A percentile compares a stretch with the other conserved stretches of the same genome.
Conservation (phyloP, 2,329 filamentous ascomycete species). For the Fusarium austroafricanum region DNA sequence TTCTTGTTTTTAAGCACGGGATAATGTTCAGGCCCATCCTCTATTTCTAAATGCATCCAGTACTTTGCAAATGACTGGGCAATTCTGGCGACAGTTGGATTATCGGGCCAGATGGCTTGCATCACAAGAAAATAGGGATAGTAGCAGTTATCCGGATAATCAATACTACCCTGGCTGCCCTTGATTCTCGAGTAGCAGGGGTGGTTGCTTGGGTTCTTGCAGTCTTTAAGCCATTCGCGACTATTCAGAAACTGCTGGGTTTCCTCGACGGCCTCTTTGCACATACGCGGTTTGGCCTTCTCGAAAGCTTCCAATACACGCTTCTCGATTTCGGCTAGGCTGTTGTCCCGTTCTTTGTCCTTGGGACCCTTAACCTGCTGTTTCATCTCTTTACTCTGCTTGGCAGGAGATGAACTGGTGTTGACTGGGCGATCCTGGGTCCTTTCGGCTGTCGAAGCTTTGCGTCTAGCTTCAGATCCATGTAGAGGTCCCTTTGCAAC, state of each 20-base stretch:
- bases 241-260: background rate
- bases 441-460: too few species aligned
- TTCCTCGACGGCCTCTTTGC: background rate
- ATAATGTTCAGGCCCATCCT: background rate
- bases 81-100: background rate
- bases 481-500: too few species aligned
- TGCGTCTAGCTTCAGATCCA: too few species aligned
- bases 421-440: too few species aligned
- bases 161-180: background rate
- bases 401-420: too few species aligned
- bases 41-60: too few species aligned
- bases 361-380: background rate
- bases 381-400: background rate
- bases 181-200: background rate
- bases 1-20: background rate
- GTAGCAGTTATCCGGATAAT: background rate
- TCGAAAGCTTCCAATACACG: background rate
- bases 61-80: background rate
- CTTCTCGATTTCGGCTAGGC: background rate
- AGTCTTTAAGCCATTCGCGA: background rate
- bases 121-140: background rate
- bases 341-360: too few species aligned
- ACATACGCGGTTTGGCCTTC: background rate
- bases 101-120: background rate
- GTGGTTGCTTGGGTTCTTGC: background rate